Percentiles rank a stretch among this genome's conserved stretches.
phyloP scores from a whole-genome alignment of 208 protist species.

The Balamuthia mandrillaris region DNA sequence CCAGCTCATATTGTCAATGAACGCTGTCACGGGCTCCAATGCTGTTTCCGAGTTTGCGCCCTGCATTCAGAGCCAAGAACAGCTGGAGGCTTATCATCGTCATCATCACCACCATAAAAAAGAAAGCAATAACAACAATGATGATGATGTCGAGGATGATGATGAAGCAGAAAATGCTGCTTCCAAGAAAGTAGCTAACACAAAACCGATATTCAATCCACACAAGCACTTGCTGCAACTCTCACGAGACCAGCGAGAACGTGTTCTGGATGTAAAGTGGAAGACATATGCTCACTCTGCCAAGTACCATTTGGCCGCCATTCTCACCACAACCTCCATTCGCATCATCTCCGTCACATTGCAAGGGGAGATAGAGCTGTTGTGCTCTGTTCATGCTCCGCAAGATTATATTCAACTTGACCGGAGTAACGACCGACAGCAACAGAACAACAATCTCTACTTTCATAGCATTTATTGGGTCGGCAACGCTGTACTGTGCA shows the following conservation, averaged over 20 bases:
- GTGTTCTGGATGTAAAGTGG: constrained; percentile 9
- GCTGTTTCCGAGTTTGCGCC: no score
- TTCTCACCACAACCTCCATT: neutral
- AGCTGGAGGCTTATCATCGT: no score
- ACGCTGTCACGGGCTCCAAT: neutral
- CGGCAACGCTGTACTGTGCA: neutral
- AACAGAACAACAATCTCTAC: neutral
- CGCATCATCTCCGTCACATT: neutral
- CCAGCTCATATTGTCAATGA: constrained; percentile 12
- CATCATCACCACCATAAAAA: no score
- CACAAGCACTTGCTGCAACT: no score
- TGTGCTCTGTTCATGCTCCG: neutral
- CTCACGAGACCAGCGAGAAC: no score
- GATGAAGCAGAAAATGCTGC: no score
- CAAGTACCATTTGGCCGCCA: neutral
- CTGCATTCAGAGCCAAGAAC: no score
- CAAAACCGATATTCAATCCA: no score
- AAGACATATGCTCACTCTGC: neutral
- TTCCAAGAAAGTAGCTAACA: no score
- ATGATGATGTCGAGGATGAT: no score
- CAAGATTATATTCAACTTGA: neutral
- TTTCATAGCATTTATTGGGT: constrained; percentile 21
- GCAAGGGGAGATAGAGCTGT: neutral
- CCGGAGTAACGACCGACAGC: neutral
- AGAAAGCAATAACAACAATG: no score